Evolutionary conservation across 805 yeast species (phyloP).

Genomic region (Nakazawaea ambrosiae): DNA sequence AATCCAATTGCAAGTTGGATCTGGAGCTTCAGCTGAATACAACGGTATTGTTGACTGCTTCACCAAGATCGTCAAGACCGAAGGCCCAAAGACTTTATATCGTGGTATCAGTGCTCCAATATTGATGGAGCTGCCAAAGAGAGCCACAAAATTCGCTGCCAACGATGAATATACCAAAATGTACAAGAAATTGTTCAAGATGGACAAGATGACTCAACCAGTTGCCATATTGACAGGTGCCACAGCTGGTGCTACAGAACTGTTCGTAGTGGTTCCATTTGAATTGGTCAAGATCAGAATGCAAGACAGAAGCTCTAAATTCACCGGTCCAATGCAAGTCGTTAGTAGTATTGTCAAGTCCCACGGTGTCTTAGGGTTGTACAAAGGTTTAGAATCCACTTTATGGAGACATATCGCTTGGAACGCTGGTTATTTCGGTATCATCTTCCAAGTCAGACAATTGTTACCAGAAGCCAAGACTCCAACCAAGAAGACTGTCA

Average conservation of each 20-base stretch:
- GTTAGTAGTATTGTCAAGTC: slow-evolving; percentile 59
- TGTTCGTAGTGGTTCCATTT: slow-evolving; percentile 96
- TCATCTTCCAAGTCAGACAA: slow-evolving; percentile 78
- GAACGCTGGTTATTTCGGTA: slow-evolving; percentile 98
- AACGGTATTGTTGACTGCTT: slow-evolving; percentile 81
- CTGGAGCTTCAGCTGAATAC: slow-evolving; percentile 53
- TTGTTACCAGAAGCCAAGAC: slow-evolving; percentile 73
- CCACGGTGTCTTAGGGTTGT: slow-evolving; percentile 79
- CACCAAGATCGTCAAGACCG: slow-evolving; percentile 73
- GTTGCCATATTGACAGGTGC: slow-evolving; percentile 93
- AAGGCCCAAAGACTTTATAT: slow-evolving; percentile 79
- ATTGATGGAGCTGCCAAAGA: slow-evolving; percentile 98
- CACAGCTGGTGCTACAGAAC: slow-evolving; percentile 95
- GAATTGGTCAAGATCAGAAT: slow-evolving; percentile 92
- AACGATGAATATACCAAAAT: slow-evolving; percentile 94
- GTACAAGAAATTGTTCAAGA: slow-evolving; percentile 66
- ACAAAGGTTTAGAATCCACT: slow-evolving; percentile 95
- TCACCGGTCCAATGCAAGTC: slow-evolving; percentile 80
- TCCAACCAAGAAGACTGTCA: slow-evolving; percentile 67
- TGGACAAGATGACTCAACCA: slow-evolving; percentile 65
- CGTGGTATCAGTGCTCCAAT: slow-evolving; percentile 96
- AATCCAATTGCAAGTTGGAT: slow-evolving; percentile 76
- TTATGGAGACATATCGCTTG: slow-evolving; percentile 94
- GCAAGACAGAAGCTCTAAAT: slow-evolving; percentile 81
- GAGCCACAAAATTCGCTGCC: slow-evolving; percentile 98